These are phyloP conservation scores for Artomyces pyxidatus DNA, from an alignment of 768 basidiomycete species.

Conservation along the genomic window DNA sequence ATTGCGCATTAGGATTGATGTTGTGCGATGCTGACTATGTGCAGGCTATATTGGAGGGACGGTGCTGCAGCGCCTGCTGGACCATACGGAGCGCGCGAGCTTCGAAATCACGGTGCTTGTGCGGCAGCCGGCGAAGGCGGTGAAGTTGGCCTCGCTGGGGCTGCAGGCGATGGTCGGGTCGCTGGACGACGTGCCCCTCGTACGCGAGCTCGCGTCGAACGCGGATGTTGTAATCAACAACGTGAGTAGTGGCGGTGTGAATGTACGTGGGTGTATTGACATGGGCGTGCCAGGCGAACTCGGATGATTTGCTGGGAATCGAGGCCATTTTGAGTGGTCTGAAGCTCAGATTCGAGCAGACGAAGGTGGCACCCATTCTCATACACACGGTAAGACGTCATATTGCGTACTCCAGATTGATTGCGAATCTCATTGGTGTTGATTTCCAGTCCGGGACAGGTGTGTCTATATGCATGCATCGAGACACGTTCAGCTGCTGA, in stretches of 20 bases:
- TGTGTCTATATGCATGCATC: not conserved
- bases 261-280: no score
- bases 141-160: slow-evolving; percentile 24
- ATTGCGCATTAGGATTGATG: not conserved
- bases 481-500: not conserved
- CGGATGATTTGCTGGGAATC: slow-evolving; percentile 38
- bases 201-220: slow-evolving; percentile 35
- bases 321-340: slow-evolving; percentile 43
- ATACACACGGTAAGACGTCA: slow-evolving; percentile 55
- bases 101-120: slow-evolving; percentile 37
- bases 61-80: slow-evolving; percentile 32
- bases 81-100: slow-evolving; percentile 24
- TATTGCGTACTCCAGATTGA: not conserved
- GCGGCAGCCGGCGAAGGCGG: slow-evolving; percentile 35
- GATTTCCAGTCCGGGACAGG: slow-evolving; percentile 6
- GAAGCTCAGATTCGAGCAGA: slow-evolving; percentile 34
- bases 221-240: slow-evolving; percentile 37
- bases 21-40: not conserved
- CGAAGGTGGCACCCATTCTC: slow-evolving; percentile 35
- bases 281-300: slow-evolving; percentile 27
- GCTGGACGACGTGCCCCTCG: slow-evolving; percentile 30
- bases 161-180: slow-evolving; percentile 31
- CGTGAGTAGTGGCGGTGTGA: slow-evolving; percentile 23
- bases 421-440: no score
- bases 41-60: slow-evolving; percentile 43